phyloP scores from a whole-genome alignment of 2,329 filamentous ascomycete genomes.

The Colletotrichum sp. region DNA sequence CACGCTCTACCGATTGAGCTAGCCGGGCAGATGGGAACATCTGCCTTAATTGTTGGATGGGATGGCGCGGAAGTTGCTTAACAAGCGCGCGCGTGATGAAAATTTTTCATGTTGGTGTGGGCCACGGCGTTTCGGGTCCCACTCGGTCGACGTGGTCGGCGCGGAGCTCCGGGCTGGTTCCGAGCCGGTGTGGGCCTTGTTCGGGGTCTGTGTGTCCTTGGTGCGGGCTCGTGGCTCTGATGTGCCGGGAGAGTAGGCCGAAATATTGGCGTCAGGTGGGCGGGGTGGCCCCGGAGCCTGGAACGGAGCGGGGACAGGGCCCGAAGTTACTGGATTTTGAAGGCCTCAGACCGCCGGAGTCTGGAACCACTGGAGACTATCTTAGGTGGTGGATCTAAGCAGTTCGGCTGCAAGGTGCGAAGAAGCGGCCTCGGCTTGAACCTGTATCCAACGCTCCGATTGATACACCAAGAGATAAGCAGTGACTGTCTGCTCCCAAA shows the following conservation, averaged over 20 bases:
- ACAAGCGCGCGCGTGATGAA: neutral
- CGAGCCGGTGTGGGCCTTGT: neutral
- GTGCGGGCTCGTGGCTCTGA: neutral
- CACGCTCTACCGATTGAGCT: constrained; percentile 77
- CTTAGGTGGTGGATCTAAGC: neutral
- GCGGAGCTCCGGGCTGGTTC: neutral
- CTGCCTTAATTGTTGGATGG: neutral
- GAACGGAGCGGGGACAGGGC: neutral
- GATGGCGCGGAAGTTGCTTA: accelerated
- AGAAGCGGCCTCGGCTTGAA: neutral
- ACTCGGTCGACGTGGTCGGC: neutral
- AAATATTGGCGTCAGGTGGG: neutral
- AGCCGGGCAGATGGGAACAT: constrained; percentile 48
- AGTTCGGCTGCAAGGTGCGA: neutral
- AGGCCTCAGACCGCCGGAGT: neutral
- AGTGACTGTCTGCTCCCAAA: neutral
- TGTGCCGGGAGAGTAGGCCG: neutral
- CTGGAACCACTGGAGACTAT: neutral
- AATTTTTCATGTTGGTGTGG: constrained; percentile 2
- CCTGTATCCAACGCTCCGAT: neutral
- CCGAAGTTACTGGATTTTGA: neutral
- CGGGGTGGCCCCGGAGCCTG: neutral
- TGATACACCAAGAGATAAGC: neutral
- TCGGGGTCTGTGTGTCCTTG: neutral
- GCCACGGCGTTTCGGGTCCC: neutral